phyloP scores from a whole-genome alignment of 2,329 filamentous ascomycete species.

The Tricladium varicosporioides region DNA sequence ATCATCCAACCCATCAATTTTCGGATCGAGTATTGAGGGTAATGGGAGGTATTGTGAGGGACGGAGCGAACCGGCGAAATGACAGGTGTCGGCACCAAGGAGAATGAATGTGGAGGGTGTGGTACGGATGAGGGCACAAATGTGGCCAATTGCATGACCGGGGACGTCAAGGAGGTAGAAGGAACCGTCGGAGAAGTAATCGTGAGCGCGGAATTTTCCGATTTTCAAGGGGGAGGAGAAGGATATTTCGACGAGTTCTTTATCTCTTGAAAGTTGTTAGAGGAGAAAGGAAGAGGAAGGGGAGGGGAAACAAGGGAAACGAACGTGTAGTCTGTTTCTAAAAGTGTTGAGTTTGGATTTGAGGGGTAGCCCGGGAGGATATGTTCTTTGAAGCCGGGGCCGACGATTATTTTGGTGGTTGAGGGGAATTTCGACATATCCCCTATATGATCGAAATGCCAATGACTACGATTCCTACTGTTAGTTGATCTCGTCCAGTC shows the following conservation, averaged over 20 bases:
- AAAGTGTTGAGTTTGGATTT: conserved; percentile 34
- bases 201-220: conserved; percentile 43
- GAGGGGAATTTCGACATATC: conserved; percentile 45
- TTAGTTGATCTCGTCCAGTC: no score
- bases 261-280: neutral
- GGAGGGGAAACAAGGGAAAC: no score
- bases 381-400: conserved; percentile 46
- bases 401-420: conserved; percentile 47
- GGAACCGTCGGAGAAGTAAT: conserved; percentile 53
- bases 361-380: conserved; percentile 47
- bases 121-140: conserved; percentile 47
- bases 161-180: conserved; percentile 43
- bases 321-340: conserved; percentile 35
- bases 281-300: neutral
- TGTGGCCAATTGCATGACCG: conserved; percentile 49
- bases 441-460: conserved; percentile 51
- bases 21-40: neutral
- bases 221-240: conserved; percentile 33
- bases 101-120: conserved; percentile 42
- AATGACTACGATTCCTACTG: no score
- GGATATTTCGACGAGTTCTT: neutral
- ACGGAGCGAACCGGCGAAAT: conserved; percentile 25
- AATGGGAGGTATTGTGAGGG: conserved; percentile 65
- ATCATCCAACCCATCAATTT: neutral
- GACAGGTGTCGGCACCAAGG: conserved; percentile 47